Evolutionary conservation across 1,139 yeast species (phyloP), one percentile per base, ranked within the genome.

Genomic region (Yamadazyma kanchanaburiensis): DNA sequence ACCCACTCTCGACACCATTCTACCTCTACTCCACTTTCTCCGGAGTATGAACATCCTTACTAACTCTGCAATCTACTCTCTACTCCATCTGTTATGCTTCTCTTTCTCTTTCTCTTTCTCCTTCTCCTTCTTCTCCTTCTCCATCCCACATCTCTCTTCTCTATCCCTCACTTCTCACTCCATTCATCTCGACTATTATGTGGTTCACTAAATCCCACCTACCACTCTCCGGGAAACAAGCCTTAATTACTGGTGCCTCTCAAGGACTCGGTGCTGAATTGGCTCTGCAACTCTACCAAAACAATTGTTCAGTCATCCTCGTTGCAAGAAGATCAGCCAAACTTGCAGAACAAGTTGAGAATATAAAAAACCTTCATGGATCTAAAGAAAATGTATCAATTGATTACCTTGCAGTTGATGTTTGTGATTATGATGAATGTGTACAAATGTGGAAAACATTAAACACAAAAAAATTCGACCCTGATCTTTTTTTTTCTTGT

Each of bases 221-320:
- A 37, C 43, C 53, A 25, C 57, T 62, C 3, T 40, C 53, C 16
- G 76, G 74, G 15, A 79, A 80, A 54, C 53, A 75, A 2, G 89
- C 85, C 2, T 70, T 91, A n/a, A 70, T 94, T 12, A 75, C 95
- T 0, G 99, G 99, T 2, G 98, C 91, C 0, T 88, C 97, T 0
- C 98, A 91, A 49, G 99, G 99, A 0, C 64, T 91, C 1, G 98
- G 99, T 0, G 79, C 78, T 2, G 84, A 85, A 27, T 54, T 94
- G 32, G 95, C 95, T 0, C 60, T 63, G 23, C 66, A 74, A 38
- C 59, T 82, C 27, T 80, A 74, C 35, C 40, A 58, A 3, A 50
- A 55, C 15, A 81, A 84, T 5, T 85, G 91, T 28, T 55, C 70
- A 3, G 86, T 89, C 5, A 64, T 82, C 2, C 56, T 89, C 12